Base-by-base conservation (phyloP, 352 stramenopile genomes). In the Globisporangium megalacanthum region DNA sequence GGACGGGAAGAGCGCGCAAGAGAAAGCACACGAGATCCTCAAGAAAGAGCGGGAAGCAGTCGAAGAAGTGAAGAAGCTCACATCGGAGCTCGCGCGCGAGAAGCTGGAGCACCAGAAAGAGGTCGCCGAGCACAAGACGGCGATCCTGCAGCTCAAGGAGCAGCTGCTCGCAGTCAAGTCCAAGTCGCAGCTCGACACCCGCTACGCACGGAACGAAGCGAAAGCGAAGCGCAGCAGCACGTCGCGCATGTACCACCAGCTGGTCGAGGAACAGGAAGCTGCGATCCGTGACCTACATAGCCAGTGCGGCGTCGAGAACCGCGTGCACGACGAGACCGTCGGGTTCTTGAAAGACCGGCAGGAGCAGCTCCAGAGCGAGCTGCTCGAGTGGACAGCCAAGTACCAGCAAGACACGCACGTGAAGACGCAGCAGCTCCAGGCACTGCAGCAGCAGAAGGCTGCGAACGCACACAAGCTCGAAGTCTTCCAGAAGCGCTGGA, bases 31-130 rank as follows among this genome's bases (percentile, higher is more conserved):
- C 19, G 75, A 94, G 54, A 88, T 96, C 42, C 65, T 96, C 42
- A 80, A 86, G 56, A 88, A 92, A 54, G 88, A 97, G 63, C 77
- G 83, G 47, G 81, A 94, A 46, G 83, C 88, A 1, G 83, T 90
- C 4, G 85, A 95, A 10, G 84, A 92, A 58, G 89, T 96, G 39
- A 95, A 94, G 62, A 75, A 82, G 10, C 71, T 97, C 7, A 89
- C 86, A 6, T 66, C 74, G 10, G 88, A 97, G 53, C 70, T 97
- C 14, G 68, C 70, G 15, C 71, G 73, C 0, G 86, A 95, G 70
- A 87, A 90, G 57, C 53, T 66, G 5, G 85, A 94, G 57, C 83
- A 96, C 56, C 72, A 89, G 50, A 84, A 83, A 20, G 82, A 92
- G 52, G 78, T 94, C 15, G 41, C 72, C 0, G 84, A 94, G 60